Evolutionary conservation across 176 grass and related monocot genomes (phyloP).

Genomic region (Poa annua): DNA sequence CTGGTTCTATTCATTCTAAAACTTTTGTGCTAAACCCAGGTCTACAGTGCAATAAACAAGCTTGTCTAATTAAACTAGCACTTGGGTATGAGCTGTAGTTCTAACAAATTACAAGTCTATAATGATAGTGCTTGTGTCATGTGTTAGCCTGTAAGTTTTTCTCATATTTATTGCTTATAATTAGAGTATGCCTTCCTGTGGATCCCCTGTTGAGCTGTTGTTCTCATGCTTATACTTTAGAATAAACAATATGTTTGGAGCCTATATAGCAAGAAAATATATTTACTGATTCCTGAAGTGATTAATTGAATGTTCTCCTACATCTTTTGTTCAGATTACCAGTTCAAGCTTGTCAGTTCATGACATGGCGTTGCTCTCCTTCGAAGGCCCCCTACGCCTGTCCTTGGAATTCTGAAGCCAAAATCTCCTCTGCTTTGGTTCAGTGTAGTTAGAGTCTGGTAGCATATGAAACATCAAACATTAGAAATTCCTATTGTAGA

Average conservation of each 20-base stretch:
- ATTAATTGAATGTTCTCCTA: neutral
- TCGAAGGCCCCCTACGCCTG: neutral
- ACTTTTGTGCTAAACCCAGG: neutral
- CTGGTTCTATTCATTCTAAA: neutral
- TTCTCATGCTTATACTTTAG: neutral
- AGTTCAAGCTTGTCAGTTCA: constrained; percentile 1
- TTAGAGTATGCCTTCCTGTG: no score
- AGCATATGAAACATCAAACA: constrained; percentile 24
- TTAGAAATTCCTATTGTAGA: constrained; percentile 50
- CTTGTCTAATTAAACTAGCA: neutral
- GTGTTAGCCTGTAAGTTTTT: neutral
- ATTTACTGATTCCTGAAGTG: neutral
- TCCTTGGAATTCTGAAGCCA: neutral
- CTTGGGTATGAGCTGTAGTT: neutral
- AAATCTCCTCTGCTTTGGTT: constrained; percentile 10
- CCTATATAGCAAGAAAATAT: neutral
- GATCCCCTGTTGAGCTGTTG: neutral
- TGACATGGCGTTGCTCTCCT: neutral
- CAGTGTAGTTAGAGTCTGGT: constrained; percentile 30
- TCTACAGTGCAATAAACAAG: neutral
- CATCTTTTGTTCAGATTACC: constrained; percentile 37
- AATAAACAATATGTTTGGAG: neutral
- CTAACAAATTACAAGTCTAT: neutral
- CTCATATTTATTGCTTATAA: neutral
- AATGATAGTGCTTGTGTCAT: neutral